Percentiles rank a stretch among this genome's conserved stretches.
Evolutionary conservation across 495 filamentous ascomycete genomes (phyloP).

Genomic region (Penicillium subrubescens): DNA sequence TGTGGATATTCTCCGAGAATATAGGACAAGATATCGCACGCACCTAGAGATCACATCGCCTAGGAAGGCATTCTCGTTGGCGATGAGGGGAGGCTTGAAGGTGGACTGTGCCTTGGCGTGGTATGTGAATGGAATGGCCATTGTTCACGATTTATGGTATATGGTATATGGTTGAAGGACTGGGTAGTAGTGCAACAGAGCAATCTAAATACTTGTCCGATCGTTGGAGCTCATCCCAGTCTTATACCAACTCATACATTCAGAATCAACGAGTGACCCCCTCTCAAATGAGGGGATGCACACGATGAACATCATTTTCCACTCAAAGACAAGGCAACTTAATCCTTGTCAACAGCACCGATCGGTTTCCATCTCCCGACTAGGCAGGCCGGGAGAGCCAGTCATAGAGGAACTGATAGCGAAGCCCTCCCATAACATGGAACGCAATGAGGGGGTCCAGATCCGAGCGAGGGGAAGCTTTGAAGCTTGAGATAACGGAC

Average conservation of each 20-base stretch:
- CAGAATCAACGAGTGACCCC: neutral
- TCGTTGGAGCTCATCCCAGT: neutral
- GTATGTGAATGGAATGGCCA: conserved; percentile 48
- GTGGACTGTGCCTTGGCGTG: conserved; percentile 61
- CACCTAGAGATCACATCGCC: conserved; percentile 67
- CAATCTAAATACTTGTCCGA: neutral
- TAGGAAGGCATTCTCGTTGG: conserved; percentile 73
- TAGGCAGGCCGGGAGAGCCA: conserved; percentile 18
- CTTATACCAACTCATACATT: neutral
- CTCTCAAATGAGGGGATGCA: conserved; percentile 16
- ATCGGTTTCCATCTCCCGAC: conserved; percentile 22
- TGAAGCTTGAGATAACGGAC: conserved; percentile 3
- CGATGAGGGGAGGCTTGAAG: conserved; percentile 71
- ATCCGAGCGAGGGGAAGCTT: conserved; percentile 19
- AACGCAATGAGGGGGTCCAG: conserved; percentile 8
- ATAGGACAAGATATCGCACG: neutral
- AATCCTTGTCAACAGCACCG: neutral
- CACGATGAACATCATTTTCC: neutral
- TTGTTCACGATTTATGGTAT: conserved; percentile 13
- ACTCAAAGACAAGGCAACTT: conserved; percentile 1
- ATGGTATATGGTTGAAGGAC: neutral
- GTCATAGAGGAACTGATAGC: conserved; percentile 9
- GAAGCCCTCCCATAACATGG: neutral
- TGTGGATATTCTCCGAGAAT: neutral
- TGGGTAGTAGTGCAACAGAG: neutral